Percentiles rank a stretch among this genome's conserved stretches.
Conservation (phyloP, 805 yeast genomes). For the Komagataella phaffii region DNA sequence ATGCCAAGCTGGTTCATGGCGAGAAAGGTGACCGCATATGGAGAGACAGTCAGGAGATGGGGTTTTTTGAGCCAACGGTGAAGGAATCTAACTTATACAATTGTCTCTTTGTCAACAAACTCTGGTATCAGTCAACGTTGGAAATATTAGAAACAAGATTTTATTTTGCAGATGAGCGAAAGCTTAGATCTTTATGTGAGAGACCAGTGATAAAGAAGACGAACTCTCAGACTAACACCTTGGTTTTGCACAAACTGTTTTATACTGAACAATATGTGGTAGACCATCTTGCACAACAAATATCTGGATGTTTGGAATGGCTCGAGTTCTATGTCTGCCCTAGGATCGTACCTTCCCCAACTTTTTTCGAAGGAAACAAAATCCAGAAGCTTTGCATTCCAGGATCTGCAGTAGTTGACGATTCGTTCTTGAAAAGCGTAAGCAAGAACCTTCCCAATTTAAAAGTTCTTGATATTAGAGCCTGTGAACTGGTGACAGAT, state of each 20-base stretch:
- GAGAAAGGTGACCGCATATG: constrained; percentile 17
- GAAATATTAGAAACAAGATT: constrained; percentile 43
- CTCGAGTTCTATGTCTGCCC: constrained; percentile 82
- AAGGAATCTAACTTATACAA: constrained; percentile 26
- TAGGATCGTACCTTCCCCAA: constrained; percentile 38
- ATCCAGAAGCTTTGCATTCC: constrained; percentile 47
- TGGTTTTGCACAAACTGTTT: constrained; percentile 56
- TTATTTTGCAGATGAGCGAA: constrained; percentile 34
- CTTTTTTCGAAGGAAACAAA: constrained; percentile 26
- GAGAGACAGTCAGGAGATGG: constrained; percentile 2
- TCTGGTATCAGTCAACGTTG: constrained; percentile 46
- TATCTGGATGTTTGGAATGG: constrained; percentile 44
- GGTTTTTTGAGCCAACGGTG: constrained; percentile 1
- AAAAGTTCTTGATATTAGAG: constrained; percentile 61
- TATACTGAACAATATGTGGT: constrained; percentile 40
- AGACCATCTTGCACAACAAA: constrained; percentile 25
- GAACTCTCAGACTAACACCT: constrained; percentile 17
- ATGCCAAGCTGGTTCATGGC: constrained; percentile 56
- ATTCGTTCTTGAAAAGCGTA: constrained; percentile 38
- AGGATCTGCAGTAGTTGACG: constrained; percentile 54
- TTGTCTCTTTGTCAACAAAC: constrained; percentile 56
- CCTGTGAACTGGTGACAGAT: constrained; percentile 72
- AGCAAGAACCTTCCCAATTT: constrained; percentile 44
- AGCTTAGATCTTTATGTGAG: constrained; percentile 16
- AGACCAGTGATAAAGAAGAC: constrained; percentile 4